Base-by-base conservation (phyloP, 2,329 filamentous ascomycete species). In the Drechslerella dactyloides region DNA sequence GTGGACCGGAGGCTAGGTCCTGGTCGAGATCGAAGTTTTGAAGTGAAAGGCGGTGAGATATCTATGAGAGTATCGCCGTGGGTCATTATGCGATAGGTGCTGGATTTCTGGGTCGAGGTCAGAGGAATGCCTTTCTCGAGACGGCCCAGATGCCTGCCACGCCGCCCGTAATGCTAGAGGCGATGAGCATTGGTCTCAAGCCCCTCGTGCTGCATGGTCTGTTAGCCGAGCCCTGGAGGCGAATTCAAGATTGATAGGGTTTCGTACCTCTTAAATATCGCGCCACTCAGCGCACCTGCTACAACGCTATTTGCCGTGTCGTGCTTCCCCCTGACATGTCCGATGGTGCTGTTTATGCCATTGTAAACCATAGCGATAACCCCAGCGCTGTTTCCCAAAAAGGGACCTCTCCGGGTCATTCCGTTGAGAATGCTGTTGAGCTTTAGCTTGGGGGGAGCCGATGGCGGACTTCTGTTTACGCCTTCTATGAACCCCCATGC, bases 281-380 rank as follows among this genome's bases (percentile, higher is more conserved):
- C 93, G 68, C 94, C 94, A 78, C 92, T 96, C 76, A 99, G 80
- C 0, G 85, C 89, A 75, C 96, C 94, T 3, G 94, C 93, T 19
- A 86, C 81, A 60, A 99, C 86, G 74, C 91, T 94, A 83, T 99
- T 99, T 68, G 89, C 86, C 1, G 91, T 86, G 80, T 99, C 96
- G 77, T 96, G 92, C 82, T 91, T 91, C 74, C 91, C 91, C 73
- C 93, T 85, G 74, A 88, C 80, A 77, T 90, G 87, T 42, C 91
- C 92, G 73, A 96, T 87, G 64, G 86, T 86, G 33, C 90, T 94
- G 82, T 96, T 96, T 80, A 94, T 84, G 62, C 90, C 90, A 82
- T 97, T 99, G 82, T 99, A 99, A 59, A 92, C 87, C 84, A 99
- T 93, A 35, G 96, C 94, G 60, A 99, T 88, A 35, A 97, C 93